Base-by-base conservation (phyloP, 169 alveolate genomes). In the Eimeria acervulina region DNA sequence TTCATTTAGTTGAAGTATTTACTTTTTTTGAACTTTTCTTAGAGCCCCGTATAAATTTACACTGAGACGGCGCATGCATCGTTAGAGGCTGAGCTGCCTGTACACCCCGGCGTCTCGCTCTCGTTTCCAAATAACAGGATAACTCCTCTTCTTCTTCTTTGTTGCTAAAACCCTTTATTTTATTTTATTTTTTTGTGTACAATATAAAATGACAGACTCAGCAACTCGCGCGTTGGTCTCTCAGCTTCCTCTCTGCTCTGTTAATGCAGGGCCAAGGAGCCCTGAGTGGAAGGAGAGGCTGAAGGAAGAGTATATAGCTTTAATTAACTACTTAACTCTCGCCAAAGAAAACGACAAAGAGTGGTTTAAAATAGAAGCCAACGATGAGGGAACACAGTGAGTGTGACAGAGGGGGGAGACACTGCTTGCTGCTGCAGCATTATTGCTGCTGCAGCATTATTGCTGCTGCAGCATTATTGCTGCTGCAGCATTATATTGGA, bases 331-430 rank as follows among this genome's bases (percentile, higher is more conserved):
- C 95, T 98, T 98, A 70, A 97, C 98, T 92, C 94, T 97, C 36
- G 97, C 98, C 95, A 98, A 99, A 96, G 98, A 97, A 78, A 98
- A 98, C 83, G 99, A 99, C 97, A 98, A 98, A 84, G 99, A 99
- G 95, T 99, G 99, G 99, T 98, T 99, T 81, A 96, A 96, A 66
- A 96, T 99, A 23, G 99, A 99, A 95, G 98, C 99, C 40, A 98
- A 98, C 96, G 98, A 97, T 83, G 97, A 98, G 85, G 99, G 99
- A 7, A 98, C 99, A 12, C 97, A 97, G 99, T 98, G n/a, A n/a
- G n/a, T n/a, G n/a, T n/a, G n/a, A n/a, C n/a, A n/a, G n/a, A n/a
- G n/a, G n/a, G n/a, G n/a, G n/a, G n/a, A n/a, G n/a, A n/a, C n/a
- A n/a, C n/a, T n/a, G n/a, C n/a, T n/a, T n/a, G n/a, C n/a, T n/a